Evolutionary conservation across 83 land plant species (phyloP).

Genomic region (Thuja plicata): DNA sequence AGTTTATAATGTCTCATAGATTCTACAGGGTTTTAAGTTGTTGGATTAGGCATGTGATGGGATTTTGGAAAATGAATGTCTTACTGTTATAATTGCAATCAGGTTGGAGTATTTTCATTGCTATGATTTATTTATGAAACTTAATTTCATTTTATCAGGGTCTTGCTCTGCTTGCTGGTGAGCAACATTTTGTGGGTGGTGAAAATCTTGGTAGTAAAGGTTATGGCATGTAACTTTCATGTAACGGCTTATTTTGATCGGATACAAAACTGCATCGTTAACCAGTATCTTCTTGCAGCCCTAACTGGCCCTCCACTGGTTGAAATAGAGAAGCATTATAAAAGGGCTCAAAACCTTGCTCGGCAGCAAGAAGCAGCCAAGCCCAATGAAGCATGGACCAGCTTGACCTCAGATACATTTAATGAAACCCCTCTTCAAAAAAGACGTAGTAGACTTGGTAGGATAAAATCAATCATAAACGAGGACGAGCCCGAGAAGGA

Average conservation of each 20-base stretch:
- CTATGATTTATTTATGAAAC: no score
- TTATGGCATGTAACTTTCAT: slow-evolving; percentile 62
- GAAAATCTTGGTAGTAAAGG: slow-evolving; percentile 63
- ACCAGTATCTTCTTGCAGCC: slow-evolving; percentile 61
- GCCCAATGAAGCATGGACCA: slow-evolving; percentile 13
- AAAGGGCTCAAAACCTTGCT: slow-evolving; percentile 15
- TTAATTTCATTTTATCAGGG: slow-evolving; percentile 22
- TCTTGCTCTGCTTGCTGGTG: slow-evolving; percentile 46
- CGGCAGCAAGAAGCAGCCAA: slow-evolving; percentile 12
- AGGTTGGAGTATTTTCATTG: neutral
- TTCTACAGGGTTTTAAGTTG: neutral
- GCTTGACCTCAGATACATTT: neutral
- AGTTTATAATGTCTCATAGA: neutral
- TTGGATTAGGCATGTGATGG: no score
- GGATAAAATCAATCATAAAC: neutral
- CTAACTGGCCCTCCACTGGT: slow-evolving; percentile 74
- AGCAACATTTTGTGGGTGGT: slow-evolving; percentile 57
- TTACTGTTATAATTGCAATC: neutral
- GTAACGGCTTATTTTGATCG: slow-evolving; percentile 72
- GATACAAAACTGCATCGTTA: slow-evolving; percentile 71
- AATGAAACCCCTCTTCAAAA: neutral
- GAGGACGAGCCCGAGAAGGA: neutral
- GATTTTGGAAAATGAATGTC: neutral
- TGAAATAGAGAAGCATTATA: slow-evolving; percentile 44
- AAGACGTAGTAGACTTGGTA: neutral